phyloP scores from a whole-genome alignment of 768 basidiomycete genomes.

The Boletellus ananas region DNA sequence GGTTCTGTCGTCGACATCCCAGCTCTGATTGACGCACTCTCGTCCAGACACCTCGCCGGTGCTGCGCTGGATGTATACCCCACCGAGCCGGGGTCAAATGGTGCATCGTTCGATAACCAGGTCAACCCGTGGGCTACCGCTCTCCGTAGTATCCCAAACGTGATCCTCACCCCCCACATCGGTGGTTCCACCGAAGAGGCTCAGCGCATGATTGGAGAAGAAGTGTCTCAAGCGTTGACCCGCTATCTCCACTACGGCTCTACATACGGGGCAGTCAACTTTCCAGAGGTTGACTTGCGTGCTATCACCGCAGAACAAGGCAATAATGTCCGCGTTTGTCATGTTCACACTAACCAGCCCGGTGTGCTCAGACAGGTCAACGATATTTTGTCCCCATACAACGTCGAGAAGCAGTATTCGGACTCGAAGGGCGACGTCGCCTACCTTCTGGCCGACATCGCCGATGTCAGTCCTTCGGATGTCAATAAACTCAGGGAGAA shows the following conservation, averaged over 20 bases:
- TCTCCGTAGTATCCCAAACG: conserved; percentile 76
- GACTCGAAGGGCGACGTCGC: conserved; percentile 92
- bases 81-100: conserved; percentile 88
- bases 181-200: conserved; percentile 99
- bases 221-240: conserved; percentile 79
- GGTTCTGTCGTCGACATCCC: conserved; percentile 95
- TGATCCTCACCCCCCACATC: conserved; percentile 97
- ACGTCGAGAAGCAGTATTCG: conserved; percentile 99
- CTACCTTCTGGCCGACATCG: conserved; percentile 97
- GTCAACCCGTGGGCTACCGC: conserved; percentile 81
- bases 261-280: conserved; percentile 92
- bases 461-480: conserved; percentile 79
- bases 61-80: conserved; percentile 94
- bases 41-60: conserved; percentile 84
- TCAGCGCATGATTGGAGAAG: conserved; percentile 94
- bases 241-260: conserved; percentile 93
- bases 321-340: conserved; percentile 82
- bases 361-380: conserved; percentile 95
- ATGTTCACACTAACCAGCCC: conserved; percentile 93
- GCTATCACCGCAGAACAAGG: conserved; percentile 83
- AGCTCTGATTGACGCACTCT: conserved; percentile 75
- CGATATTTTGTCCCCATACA: conserved; percentile 89
- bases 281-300: conserved; percentile 97
- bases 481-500: conserved; percentile 72
- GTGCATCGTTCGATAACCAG: conserved; percentile 82